Percentiles rank a stretch among this genome's conserved stretches.
phyloP scores from a whole-genome alignment of 2,329 filamentous ascomycete genomes.

The Aspergillus hortae region DNA sequence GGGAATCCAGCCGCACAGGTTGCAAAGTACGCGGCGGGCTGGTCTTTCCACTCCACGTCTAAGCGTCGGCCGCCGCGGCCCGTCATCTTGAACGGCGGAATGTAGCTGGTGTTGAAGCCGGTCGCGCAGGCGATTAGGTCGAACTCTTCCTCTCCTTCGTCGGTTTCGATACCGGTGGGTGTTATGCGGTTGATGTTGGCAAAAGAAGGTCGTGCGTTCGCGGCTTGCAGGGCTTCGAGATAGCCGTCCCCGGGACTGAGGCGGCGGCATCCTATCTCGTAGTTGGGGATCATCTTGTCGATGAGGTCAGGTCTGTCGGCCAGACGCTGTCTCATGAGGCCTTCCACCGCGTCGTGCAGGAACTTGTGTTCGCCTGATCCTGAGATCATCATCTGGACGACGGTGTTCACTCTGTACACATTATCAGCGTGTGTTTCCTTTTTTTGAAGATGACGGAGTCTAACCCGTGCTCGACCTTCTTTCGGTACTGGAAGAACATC shows the following conservation, averaged over 20 bases:
- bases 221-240: constrained; percentile 22
- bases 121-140: constrained; percentile 38
- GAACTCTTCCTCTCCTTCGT: constrained; percentile 19
- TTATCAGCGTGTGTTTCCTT: constrained; percentile 2
- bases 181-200: constrained; percentile 21
- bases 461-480: constrained; percentile 18
- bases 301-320: constrained; percentile 14
- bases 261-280: constrained; percentile 24
- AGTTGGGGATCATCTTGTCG: constrained; percentile 22
- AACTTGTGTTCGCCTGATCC: constrained; percentile 9
- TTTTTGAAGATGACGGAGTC: too few relatives aligned
- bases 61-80: constrained; percentile 23
- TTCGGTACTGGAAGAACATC: constrained; percentile 17
- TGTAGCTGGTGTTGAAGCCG: constrained; percentile 39
- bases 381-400: constrained; percentile 14
- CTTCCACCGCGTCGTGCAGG: neutral
- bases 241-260: constrained; percentile 28
- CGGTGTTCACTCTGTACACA: constrained; percentile 8
- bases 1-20: constrained; percentile 19
- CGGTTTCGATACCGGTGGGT: constrained; percentile 16
- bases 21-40: constrained; percentile 22
- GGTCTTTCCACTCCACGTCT: constrained; percentile 17
- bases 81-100: constrained; percentile 32
- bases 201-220: constrained; percentile 20
- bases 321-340: constrained; percentile 19